Evolutionary conservation across 192 early-diverging fungal species (phyloP), one percentile per base, ranked within the genome.

Genomic region (Podila horticola): DNA sequence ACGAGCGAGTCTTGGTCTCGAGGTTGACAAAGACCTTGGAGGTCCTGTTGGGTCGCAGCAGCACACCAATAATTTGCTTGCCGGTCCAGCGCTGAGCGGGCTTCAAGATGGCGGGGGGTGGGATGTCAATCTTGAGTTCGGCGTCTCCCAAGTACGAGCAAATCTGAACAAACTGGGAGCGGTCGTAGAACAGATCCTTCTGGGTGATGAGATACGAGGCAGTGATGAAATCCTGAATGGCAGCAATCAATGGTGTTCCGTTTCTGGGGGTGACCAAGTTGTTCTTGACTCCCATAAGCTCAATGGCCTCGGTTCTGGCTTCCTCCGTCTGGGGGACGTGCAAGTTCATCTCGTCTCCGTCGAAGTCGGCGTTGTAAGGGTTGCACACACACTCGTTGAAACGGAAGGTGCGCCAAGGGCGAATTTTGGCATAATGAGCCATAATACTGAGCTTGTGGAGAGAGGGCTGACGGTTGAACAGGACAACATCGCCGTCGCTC

Each of bases 371-470:
- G 83, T 99, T 99, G 79, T 99, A 99, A 34, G 97, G 98, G 19
- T 95, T 93, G 83, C 97, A 99, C n/a, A 98, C 97, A 90, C 97
- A 99, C 81, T 99, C 97, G 85, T 99, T 99, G 90, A 99, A 98
- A 61, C 97, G 93, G 88, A 99, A 96, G 10, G 98, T 99, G 73
- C 97, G 86, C 96, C 97, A 97, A 5, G 97, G 98, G 76, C 66
- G 67, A 29, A 82, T 71, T 45, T 88, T 86, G 38, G 89, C 96
- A 84, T 92, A 95, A 83, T 99, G 97, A 1, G 97, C 94, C 97
- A 99, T 97, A 72, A 99, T 99, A 82, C 90, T 92, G 63, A 98
- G 90, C 68, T 96, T 94, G 86, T 99, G 98, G 71, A 99, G 88
- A 13, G 96, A 98, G 30, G 98, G 98, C 86, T 99, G 98, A 63